Evolutionary conservation across 2,329 filamentous ascomycete genomes (phyloP).

Genomic region (Lecanicillium sp.): DNA sequence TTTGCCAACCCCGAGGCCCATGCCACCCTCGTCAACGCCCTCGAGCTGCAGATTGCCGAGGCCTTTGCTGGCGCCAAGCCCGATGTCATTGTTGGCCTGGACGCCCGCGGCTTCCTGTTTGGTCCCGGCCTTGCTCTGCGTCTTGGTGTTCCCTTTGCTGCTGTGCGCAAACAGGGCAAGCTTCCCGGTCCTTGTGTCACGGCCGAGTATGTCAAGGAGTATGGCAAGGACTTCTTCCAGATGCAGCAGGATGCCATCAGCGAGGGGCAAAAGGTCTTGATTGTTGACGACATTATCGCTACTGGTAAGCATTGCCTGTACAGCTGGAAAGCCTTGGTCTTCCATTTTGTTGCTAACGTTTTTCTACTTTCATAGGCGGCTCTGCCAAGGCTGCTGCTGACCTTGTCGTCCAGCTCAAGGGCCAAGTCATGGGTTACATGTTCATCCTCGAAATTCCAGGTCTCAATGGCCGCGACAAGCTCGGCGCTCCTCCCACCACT

Average conservation of each 20-base stretch:
- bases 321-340: neutral
- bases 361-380: conserved; percentile 53
- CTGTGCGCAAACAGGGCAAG: conserved; percentile 93
- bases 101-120: conserved; percentile 92
- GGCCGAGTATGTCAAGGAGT: conserved; percentile 88
- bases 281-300: conserved; percentile 97
- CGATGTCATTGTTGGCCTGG: conserved; percentile 87
- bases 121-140: conserved; percentile 80
- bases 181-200: conserved; percentile 83
- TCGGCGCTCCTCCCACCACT: conserved; percentile 67
- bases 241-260: conserved; percentile 84
- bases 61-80: conserved; percentile 55
- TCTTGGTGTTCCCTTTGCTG: conserved; percentile 79
- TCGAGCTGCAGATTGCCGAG: conserved; percentile 72
- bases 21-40: conserved; percentile 67
- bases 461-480: conserved; percentile 84
- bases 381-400: conserved; percentile 82
- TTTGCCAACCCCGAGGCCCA: conserved; percentile 74
- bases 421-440: conserved; percentile 77
- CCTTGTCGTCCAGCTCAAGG: conserved; percentile 79
- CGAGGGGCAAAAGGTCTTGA: conserved; percentile 77
- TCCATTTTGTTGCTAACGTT: too few species aligned
- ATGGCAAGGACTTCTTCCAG: conserved; percentile 91
- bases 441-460: conserved; percentile 96
- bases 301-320: conserved; percentile 59